Evolutionary conservation across 495 filamentous ascomycete species (phyloP).

Genomic region (Beverwykella pulmonaria): DNA sequence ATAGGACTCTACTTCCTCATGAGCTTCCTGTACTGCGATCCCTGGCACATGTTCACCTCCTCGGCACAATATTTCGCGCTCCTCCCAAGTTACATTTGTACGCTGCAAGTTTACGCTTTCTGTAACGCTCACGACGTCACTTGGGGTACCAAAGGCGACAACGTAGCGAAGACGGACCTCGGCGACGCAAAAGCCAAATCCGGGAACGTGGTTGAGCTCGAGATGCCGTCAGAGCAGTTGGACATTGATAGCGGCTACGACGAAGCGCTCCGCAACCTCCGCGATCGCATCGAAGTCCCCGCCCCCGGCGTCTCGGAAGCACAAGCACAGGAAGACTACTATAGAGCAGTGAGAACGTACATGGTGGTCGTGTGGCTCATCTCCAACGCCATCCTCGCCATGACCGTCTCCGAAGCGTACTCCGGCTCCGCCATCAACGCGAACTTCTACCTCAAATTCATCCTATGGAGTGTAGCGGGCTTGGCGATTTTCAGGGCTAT

Average conservation of each 20-base stretch:
- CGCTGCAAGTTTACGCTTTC: constrained; percentile 96
- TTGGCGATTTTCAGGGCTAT: constrained; percentile 83
- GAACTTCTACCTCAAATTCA: constrained; percentile 91
- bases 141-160: constrained; percentile 99
- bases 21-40: constrained; percentile 93
- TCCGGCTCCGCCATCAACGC: constrained; percentile 63
- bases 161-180: constrained; percentile 86
- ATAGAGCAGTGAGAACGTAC: constrained; percentile 95
- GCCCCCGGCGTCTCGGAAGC: constrained; percentile 62
- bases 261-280: constrained; percentile 91
- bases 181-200: constrained; percentile 73
- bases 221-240: constrained; percentile 97
- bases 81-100: constrained; percentile 93
- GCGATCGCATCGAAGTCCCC: constrained; percentile 86
- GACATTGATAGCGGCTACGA: constrained; percentile 99
- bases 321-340: constrained; percentile 97
- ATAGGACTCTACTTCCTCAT: constrained; percentile 95
- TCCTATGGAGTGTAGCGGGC: constrained; percentile 88
- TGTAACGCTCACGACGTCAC: constrained; percentile 99
- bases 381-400: constrained; percentile 85
- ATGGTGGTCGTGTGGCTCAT: constrained; percentile 98
- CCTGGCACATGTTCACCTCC: constrained; percentile 98
- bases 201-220: constrained; percentile 76
- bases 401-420: constrained; percentile 92
- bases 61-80: constrained; percentile 92